Conservation (phyloP, 1,284 basidiomycete genomes). For the Lentinula novae-zelandiae region DNA sequence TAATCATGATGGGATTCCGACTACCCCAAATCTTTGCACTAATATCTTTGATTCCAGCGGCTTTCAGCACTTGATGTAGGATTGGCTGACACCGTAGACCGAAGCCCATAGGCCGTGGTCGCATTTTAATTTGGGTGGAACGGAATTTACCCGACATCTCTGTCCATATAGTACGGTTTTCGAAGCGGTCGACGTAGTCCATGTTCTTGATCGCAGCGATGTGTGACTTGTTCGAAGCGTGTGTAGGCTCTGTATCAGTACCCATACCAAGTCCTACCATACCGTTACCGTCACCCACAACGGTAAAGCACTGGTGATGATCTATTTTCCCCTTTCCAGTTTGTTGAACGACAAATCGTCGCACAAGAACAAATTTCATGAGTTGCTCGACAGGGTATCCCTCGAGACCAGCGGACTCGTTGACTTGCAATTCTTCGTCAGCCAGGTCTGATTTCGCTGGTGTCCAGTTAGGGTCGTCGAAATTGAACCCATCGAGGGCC, state of each 20-base stretch:
- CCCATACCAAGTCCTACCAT: slow-evolving; percentile 90
- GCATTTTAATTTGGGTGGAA: slow-evolving; percentile 78
- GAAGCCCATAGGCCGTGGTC: slow-evolving; percentile 91
- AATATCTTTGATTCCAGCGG: slow-evolving; percentile 92
- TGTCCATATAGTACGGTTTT: slow-evolving; percentile 88
- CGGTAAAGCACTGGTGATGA: slow-evolving; percentile 63
- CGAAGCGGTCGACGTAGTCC: slow-evolving; percentile 89
- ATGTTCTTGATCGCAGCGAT: slow-evolving; percentile 79
- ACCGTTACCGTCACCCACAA: slow-evolving; percentile 86
- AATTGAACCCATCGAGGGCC: slow-evolving; percentile 25
- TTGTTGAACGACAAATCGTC: slow-evolving; percentile 71
- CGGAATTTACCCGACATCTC: slow-evolving; percentile 85
- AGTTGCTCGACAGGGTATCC: slow-evolving; percentile 30
- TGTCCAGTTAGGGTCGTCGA: slow-evolving; percentile 18
- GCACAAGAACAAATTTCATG: slow-evolving; percentile 56
- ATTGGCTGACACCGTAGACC: slow-evolving; percentile 89
- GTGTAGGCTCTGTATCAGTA: slow-evolving; percentile 58
- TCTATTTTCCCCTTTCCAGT: slow-evolving; percentile 84
- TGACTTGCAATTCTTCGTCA: slow-evolving; percentile 25
- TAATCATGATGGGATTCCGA: slow-evolving; percentile 69
- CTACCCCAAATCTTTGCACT: slow-evolving; percentile 95
- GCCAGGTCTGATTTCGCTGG: slow-evolving; percentile 28
- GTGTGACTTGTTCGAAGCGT: slow-evolving; percentile 66
- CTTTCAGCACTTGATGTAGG: slow-evolving; percentile 85
- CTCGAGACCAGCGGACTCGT: slow-evolving; percentile 17